A percentile compares a stretch with the other conserved stretches of the same genome.
phyloP scores from a whole-genome alignment of 352 stramenopile genomes.

The Phytophthora tubulina region DNA sequence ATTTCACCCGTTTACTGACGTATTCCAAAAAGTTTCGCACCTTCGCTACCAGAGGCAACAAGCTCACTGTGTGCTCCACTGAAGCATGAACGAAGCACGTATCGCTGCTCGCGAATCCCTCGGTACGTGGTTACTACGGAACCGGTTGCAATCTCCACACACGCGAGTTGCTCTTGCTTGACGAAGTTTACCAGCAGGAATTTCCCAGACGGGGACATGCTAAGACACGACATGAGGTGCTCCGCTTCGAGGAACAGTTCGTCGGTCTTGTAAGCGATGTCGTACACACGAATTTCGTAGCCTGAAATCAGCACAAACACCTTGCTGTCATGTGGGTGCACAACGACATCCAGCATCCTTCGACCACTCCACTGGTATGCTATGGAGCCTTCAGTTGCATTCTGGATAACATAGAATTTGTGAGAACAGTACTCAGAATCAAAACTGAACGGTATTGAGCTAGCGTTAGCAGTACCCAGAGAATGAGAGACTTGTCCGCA shows the following conservation, averaged over 20 bases:
- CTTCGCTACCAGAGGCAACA: slow-evolving; percentile 78
- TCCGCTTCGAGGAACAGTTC: slow-evolving; percentile 63
- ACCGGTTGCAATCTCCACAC: slow-evolving; percentile 56
- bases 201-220: slow-evolving; percentile 50
- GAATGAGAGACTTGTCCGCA: slow-evolving; percentile 73
- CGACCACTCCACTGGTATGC: slow-evolving; percentile 77
- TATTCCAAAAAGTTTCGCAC: slow-evolving; percentile 32
- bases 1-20: neutral
- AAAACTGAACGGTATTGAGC: neutral
- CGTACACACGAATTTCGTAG: slow-evolving; percentile 70
- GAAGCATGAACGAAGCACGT: slow-evolving; percentile 74
- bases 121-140: slow-evolving; percentile 57
- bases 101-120: slow-evolving; percentile 72
- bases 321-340: slow-evolving; percentile 63
- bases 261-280: slow-evolving; percentile 67
- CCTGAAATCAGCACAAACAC: slow-evolving; percentile 70
- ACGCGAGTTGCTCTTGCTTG: slow-evolving; percentile 66
- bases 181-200: slow-evolving; percentile 75
- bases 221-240: slow-evolving; percentile 67
- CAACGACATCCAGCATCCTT: slow-evolving; percentile 63
- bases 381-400: slow-evolving; percentile 57
- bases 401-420: slow-evolving; percentile 41
- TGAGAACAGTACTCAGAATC: neutral
- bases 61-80: slow-evolving; percentile 57
- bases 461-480: slow-evolving; percentile 63